Evolutionary conservation across 352 stramenopile species (phyloP), one percentile per base, ranked within the genome.

Genomic region (Globisporangium lucens): DNA sequence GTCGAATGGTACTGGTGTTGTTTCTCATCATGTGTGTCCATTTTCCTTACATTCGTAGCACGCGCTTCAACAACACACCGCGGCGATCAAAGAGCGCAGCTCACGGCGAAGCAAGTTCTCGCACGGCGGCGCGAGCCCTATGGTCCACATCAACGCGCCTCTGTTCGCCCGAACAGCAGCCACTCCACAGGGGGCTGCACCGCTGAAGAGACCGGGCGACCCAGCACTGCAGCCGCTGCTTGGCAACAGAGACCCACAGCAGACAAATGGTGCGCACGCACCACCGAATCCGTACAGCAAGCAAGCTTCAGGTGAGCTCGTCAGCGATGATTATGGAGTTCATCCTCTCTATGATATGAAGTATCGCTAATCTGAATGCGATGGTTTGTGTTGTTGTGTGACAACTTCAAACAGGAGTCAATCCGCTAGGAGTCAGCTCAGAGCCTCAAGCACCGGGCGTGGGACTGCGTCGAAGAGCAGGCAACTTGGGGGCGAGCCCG

Each of bases 31-130:
- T 68, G 22, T 30, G 60, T 61, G 49, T 6, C 30, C 30, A 4
- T 49, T 49, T 2, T n/a, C n/a, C 53, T 43, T 7, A 13, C 5
- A 15, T 15, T 38, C 53, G 57, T 43, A 94, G 85, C 75, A 86
- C 65, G 83, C 80, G 27, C 74, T 91, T 1, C 83, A 91, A 62
- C 78, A 83, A 35, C 83, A 88, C 65, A 89, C 83, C 15, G 75
- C 72, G 8, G 74, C 84, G 46, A 93, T 95, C 55, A 82, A 83
- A 49, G 85, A 93, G 57, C 83, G 83, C 22, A 93, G 79, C 63
- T 88, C 86, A 10, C 80, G 87, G 35, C 78, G 87, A 22, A 93
- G 80, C 73, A 93, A 92, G 70, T 94, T 94, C 33, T 92, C 85
- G 12, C 85, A 93, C 58, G 76, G 83, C 67, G 80, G 85, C 63